Base-by-base conservation (phyloP, 2,329 filamentous ascomycete genomes). In the Epichloe sp. region DNA sequence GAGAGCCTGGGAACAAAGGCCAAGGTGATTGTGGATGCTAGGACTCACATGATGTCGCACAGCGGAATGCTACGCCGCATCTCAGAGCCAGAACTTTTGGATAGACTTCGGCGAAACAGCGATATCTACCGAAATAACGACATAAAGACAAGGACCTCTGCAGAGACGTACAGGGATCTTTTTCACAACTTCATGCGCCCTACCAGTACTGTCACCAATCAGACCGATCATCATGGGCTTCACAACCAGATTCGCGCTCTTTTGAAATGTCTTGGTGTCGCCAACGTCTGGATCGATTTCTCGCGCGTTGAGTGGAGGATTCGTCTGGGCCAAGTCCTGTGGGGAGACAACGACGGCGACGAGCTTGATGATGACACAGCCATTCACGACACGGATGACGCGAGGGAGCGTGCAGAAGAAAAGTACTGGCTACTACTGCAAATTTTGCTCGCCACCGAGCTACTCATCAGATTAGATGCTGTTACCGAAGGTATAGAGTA, bases 261-360 rank as follows among this genome's bases (percentile, higher is more conserved):
- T 17, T 73, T 88, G 44, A 80, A 80, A 60, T 77, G 84, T 10
- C 72, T 88, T 44, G 78, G 76, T 0, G 69, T 78, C 7, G 74
- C 80, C 50, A 82, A 83, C 51, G 77, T 86, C 44, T 88, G 85
- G 85, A 76, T 85, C 48, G 83, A 88, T 64, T 85, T 88, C 56
- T 84, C 82, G 19, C 74, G 82, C 35, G 80, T 88, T 6, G 84
- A 88, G 61, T 88, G 83, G 83, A 76, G 85, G 38, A 83, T 88
- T 52, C 74, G 83, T 12, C 70, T 88, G 1, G 85, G 85, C 6
- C 84, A 87, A 64, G 74, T 88, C 42, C 66, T 88, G 2, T 88
- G 84, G 83, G 81, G 76, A 15, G 68, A 71, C 15, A 66, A 70
- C 5, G 62, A 72, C 26, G 75, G 76, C 42, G 76, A 78, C 55